These are phyloP conservation scores for Thermomucor indicae-seudaticae DNA, from an alignment of 371 early-diverging fungal species.

Conservation along the genomic window DNA sequence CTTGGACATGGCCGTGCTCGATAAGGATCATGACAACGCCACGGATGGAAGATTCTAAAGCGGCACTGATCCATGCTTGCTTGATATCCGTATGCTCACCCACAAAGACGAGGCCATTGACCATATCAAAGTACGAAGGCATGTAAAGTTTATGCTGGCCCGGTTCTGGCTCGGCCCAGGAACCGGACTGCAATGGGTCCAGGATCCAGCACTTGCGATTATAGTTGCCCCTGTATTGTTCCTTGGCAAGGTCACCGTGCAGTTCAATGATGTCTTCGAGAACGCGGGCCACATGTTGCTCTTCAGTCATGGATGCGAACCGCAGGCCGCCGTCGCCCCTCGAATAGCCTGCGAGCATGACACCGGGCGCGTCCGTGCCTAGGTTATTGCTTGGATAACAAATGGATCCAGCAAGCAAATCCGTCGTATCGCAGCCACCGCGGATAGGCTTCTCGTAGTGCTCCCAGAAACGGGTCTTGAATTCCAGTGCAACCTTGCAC, in stretches of 20 bases:
- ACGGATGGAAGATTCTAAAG: constrained; percentile 26
- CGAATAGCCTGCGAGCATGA: constrained; percentile 27
- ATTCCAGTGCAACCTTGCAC: constrained; percentile 28
- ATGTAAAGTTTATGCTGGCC: constrained; percentile 28
- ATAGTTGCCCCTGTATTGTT: constrained; percentile 28
- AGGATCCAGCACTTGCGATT: constrained; percentile 23
- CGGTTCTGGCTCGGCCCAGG: constrained; percentile 18
- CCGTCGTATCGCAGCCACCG: constrained; percentile 29
- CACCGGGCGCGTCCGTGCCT: constrained; percentile 22
- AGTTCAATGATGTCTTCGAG: constrained; percentile 26
- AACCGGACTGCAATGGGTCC: constrained; percentile 23
- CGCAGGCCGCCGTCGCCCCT: constrained; percentile 19
- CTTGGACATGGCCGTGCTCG: constrained; percentile 27
- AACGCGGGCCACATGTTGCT: constrained; percentile 25
- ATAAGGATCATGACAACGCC: constrained; percentile 29
- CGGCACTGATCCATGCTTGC: constrained; percentile 28
- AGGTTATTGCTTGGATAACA: constrained; percentile 29
- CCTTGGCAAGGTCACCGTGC: constrained; percentile 26
- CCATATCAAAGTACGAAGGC: constrained; percentile 28
- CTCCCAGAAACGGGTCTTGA: constrained; percentile 32
- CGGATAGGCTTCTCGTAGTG: constrained; percentile 23
- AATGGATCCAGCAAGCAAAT: constrained; percentile 14
- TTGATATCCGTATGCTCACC: constrained; percentile 35
- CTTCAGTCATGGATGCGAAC: constrained; percentile 28
- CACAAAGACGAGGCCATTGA: constrained; percentile 24